Conservation (phyloP, 1,139 yeast species). For the Tardiomyces depauwii region DNA sequence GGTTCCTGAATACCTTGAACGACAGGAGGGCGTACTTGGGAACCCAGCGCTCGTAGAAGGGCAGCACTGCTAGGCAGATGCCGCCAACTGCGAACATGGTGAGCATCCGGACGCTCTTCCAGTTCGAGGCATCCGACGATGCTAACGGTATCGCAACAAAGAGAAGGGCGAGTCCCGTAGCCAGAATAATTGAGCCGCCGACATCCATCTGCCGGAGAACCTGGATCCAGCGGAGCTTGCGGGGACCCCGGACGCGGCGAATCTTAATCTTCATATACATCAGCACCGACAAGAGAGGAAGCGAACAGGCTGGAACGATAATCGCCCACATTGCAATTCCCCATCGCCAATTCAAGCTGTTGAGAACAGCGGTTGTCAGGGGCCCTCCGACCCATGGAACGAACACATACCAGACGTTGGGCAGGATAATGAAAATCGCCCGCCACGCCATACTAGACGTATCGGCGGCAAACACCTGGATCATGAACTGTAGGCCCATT, state of each 20-base stretch:
- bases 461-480: no score
- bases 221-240: no score
- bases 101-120: slow-evolving; percentile 4
- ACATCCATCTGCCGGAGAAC: no score
- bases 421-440: slow-evolving; percentile 28
- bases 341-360: slow-evolving; percentile 40
- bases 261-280: slow-evolving; percentile 6
- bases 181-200: no score
- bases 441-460: slow-evolving; percentile 22
- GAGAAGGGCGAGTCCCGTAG: no score
- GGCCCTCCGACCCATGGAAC: slow-evolving; percentile 12
- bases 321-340: slow-evolving; percentile 72
- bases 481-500: slow-evolving; percentile 23
- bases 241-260: no score
- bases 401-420: slow-evolving; percentile 15
- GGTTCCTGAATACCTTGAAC: slow-evolving; percentile 4
- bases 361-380: slow-evolving; percentile 10
- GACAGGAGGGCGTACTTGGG: slow-evolving; percentile 8
- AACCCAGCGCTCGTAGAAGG: slow-evolving; percentile 6
- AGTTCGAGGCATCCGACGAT: no score
- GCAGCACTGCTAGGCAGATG: slow-evolving; percentile 6
- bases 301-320: slow-evolving; percentile 49
- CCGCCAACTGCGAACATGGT: slow-evolving; percentile 7
- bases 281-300: slow-evolving; percentile 34
- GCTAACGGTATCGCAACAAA: no score